Base-by-base conservation (phyloP, 345 rosid species). In the Schrenkiella parvula region DNA sequence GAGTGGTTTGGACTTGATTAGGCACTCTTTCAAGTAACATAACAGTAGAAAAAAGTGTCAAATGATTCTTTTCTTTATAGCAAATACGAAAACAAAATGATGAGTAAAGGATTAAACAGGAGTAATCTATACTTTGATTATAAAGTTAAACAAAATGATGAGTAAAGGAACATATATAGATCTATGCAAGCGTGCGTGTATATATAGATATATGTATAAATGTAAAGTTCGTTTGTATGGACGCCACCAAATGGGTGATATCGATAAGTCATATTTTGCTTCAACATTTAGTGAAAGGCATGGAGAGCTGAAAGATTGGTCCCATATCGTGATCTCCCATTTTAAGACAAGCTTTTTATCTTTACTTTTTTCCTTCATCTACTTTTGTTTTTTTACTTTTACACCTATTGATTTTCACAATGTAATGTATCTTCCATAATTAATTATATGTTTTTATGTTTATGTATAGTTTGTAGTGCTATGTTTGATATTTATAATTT, bases 261-360 rank as follows among this genome's bases (percentile, higher is more conserved):
- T 55, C 58, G 77, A 73, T 55, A 64, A 54, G 32, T 55, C 77
- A 73, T 73, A 53, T 12, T 56, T 72, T 73, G 71, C 51, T 65
- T 55, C 78, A 73, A 56, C 72, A 73, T 56, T 65, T 65, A 35
- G 41, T 71, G 51, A 55, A 73, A 65, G 58, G 42, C 66, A 56
- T 64, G 44, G n/a, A 12, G 57, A 46, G 41, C 66, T 26, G 8
- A 73, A 65, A 56, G 72, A 25, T 56, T 73, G 77, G 77, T 73
- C 77, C 77, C 70, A 26, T 25, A 50, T 63, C 18, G 39, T 10
- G 14, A 57, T 55, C 66, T 56, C 65, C 51, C 57, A 55, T 34
- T 64, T 64, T 64, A 54, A 35, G 58, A 64, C 57, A 64, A 64
- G 8, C 71, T 55, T 64, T 73, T 55, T 64, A 64, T 55, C 65